Evolutionary conservation across 805 yeast genomes (phyloP), one percentile per base, ranked within the genome.

Genomic region (Ogataea henricii): DNA sequence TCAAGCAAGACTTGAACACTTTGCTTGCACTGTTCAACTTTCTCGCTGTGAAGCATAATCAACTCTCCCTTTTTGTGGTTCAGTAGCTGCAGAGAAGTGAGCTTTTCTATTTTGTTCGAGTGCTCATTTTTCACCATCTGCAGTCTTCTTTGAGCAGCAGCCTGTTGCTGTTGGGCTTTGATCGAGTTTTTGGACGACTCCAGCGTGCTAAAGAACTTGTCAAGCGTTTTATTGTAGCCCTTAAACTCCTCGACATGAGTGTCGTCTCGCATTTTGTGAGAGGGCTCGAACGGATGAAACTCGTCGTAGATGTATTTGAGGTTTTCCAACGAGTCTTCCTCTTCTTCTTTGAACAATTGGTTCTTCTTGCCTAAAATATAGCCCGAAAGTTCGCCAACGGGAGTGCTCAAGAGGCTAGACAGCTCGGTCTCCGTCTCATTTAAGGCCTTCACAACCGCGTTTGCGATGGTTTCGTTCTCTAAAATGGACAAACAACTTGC

Each of bases 181-280:
- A 87, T 67, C 0, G 90, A 83, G 58, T 83, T 80, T 59, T 88
- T 89, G 3, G 89, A 81, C 3, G 95, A 82, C 60, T 92, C 96
- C 13, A 91, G 72, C 0, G 92, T 83, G 0, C 97, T 89, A 63
- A 87, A 92, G 61, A 87, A 92, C 34, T 71, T 73, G 65, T 92
- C 99, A 17, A 92, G 74, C 0, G 97, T 85, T 48, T 79, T 78
- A 61, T 89, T 91, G 64, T 89, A 92, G 0, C 94, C 90, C 6
- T 70, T 66, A 12, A 81, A 67, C 16, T 69, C 71, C 2, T 77
- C 71, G 17, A 82, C 59, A 18, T 70, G 68, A 42, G 59, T 64
- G 13, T 57, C 55, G 8, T 59, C 64, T 12, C 49, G 48, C 4
- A 40, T 25, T 48, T 67, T 69, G 45, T 66, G 65, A 16, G 50